Conservation (phyloP, 1,284 basidiomycete genomes). For the Farysia itapuensis region DNA sequence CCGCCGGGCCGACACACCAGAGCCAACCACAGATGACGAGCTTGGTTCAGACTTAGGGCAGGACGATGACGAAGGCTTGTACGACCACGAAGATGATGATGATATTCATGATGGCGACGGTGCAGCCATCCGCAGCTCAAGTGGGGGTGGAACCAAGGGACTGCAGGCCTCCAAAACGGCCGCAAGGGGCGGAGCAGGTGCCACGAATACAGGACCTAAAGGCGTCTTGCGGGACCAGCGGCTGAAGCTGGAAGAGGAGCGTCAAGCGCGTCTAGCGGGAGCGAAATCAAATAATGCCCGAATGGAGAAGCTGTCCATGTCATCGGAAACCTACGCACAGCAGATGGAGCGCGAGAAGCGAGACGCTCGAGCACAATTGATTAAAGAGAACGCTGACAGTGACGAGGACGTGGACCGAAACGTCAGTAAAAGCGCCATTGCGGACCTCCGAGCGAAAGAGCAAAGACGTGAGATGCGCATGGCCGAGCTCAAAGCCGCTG, state of each 20-base stretch:
- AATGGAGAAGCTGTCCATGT: constrained; percentile 30
- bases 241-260: constrained; percentile 12
- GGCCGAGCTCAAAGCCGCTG: constrained; percentile 25
- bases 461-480: constrained; percentile 28
- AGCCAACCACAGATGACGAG: constrained; percentile 41
- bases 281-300: constrained; percentile 18
- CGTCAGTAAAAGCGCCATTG: constrained; percentile 22
- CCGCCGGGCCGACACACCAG: constrained; percentile 10
- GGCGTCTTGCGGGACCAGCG: constrained; percentile 42
- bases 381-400: constrained; percentile 4
- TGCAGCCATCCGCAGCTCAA: neutral
- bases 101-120: neutral
- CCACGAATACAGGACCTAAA: constrained; percentile 45
- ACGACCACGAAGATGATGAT: constrained; percentile 12
- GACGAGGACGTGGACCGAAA: constrained; percentile 4
- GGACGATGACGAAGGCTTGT: constrained; percentile 10
- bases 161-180: constrained; percentile 7
- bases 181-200: constrained; percentile 15
- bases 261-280: constrained; percentile 4
- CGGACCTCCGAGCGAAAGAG: constrained; percentile 33
- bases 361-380: constrained; percentile 7
- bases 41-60: constrained; percentile 35
- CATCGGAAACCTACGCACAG: constrained; percentile 29
- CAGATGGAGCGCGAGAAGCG: constrained; percentile 20
- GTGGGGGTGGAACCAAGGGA: constrained; percentile 2